phyloP scores from a whole-genome alignment of 495 filamentous ascomycete genomes.

The Penicillium arizonense region DNA sequence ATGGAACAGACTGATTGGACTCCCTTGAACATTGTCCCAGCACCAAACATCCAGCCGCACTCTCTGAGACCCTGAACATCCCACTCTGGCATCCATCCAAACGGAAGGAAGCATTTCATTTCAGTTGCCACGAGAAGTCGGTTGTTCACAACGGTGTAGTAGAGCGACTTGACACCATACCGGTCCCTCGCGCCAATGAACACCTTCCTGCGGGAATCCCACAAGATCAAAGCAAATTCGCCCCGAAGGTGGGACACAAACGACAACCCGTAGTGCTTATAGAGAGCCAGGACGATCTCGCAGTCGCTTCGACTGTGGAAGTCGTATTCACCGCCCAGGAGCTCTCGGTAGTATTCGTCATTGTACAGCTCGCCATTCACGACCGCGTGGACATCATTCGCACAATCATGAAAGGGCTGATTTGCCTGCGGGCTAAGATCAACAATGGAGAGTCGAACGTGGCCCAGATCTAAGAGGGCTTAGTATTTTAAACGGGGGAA shows the following conservation, averaged over 20 bases:
- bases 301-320: slow-evolving; percentile 45
- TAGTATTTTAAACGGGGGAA: too few relatives aligned
- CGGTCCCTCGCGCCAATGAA: slow-evolving; percentile 19
- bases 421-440: slow-evolving; percentile 44
- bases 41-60: slow-evolving; percentile 33
- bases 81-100: slow-evolving; percentile 50
- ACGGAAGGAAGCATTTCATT: slow-evolving; percentile 44
- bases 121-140: slow-evolving; percentile 41
- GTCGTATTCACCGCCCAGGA: slow-evolving; percentile 32
- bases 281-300: slow-evolving; percentile 52
- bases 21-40: slow-evolving; percentile 45
- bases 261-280: slow-evolving; percentile 42
- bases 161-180: slow-evolving; percentile 46
- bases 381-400: slow-evolving; percentile 44
- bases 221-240: slow-evolving; percentile 51
- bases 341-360: slow-evolving; percentile 36
- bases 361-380: slow-evolving; percentile 59
- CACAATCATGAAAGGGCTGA: slow-evolving; percentile 46
- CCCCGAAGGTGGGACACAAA: slow-evolving; percentile 48
- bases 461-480: slow-evolving; percentile 4
- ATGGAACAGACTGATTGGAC: slow-evolving; percentile 8
- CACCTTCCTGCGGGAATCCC: slow-evolving; percentile 31
- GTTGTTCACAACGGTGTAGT: slow-evolving; percentile 39
- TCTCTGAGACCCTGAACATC: slow-evolving; percentile 40
- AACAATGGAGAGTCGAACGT: slow-evolving; percentile 46